Conservation (phyloP, 140 eudicot species). For the Bidens hawaiensis region DNA sequence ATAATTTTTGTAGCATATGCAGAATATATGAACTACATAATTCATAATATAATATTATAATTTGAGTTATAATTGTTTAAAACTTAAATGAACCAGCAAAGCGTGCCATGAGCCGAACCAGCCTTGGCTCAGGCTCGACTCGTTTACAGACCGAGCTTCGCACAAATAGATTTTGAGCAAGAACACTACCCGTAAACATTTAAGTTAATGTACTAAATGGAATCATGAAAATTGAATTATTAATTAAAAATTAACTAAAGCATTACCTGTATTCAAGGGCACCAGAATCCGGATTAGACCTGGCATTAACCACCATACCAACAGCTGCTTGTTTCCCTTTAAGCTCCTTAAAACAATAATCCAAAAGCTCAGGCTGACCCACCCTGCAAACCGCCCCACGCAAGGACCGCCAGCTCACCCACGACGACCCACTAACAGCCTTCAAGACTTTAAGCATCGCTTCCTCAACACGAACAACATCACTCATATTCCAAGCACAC, state of each 20-base stretch:
- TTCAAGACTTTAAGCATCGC: constrained; percentile 79
- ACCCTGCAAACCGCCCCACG: constrained; percentile 86
- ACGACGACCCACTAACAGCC: constrained; percentile 70
- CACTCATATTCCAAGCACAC: constrained; percentile 58
- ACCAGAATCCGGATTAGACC: constrained; percentile 64
- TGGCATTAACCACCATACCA: constrained; percentile 64
- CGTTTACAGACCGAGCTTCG: no score
- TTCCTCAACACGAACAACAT: constrained; percentile 62
- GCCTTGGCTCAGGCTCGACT: no score
- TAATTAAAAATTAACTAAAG: not conserved
- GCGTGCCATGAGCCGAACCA: no score
- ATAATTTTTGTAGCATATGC: no score
- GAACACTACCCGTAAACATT: not conserved
- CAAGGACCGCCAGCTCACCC: constrained; percentile 91
- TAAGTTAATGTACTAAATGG: not conserved
- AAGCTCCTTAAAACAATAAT: constrained; percentile 81
- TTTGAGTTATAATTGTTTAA: no score
- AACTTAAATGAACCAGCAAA: no score
- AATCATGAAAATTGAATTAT: not conserved
- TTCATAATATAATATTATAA: no score
- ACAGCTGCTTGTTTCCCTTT: constrained; percentile 68
- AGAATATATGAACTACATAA: no score
- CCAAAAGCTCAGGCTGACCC: constrained; percentile 81
- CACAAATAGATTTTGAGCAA: no score
- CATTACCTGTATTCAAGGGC: constrained; percentile 63